Percentiles rank a stretch among this genome's conserved stretches.
Evolutionary conservation across 78 protist species (phyloP).

Genomic region (Guillardia theta): DNA sequence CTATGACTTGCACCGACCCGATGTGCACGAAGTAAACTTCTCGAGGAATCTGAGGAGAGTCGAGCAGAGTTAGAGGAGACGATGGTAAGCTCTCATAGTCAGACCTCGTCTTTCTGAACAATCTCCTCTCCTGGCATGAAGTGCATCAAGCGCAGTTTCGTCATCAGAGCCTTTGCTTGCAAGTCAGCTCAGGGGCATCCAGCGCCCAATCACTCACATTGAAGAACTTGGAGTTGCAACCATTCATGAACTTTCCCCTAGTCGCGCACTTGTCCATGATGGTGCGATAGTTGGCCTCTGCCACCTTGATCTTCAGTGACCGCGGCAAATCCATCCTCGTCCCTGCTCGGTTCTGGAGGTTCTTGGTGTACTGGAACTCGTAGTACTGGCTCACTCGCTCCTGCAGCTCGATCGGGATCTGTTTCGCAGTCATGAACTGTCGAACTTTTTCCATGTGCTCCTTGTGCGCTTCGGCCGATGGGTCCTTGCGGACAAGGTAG

Average conservation of each 20-base stretch:
- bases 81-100: no score
- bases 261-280: constrained; percentile 5
- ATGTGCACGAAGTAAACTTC: background rate
- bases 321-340: background rate
- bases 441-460: background rate
- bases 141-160: background rate
- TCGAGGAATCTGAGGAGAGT: background rate
- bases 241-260: background rate
- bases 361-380: constrained; percentile 8
- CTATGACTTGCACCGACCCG: background rate
- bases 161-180: background rate
- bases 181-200: background rate
- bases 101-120: background rate
- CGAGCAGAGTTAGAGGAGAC: no score
- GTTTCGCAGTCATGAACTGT: background rate
- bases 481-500: background rate
- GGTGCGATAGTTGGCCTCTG: background rate
- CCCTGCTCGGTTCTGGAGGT: background rate
- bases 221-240: background rate
- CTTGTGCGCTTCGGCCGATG: background rate
- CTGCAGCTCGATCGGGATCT: background rate
- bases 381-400: background rate
- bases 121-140: background rate
- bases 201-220: background rate
- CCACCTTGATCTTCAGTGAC: background rate